Evolutionary conservation across 306 rosid species (phyloP), one percentile per base, ranked within the genome.

Genomic region (Prunus salicina): DNA sequence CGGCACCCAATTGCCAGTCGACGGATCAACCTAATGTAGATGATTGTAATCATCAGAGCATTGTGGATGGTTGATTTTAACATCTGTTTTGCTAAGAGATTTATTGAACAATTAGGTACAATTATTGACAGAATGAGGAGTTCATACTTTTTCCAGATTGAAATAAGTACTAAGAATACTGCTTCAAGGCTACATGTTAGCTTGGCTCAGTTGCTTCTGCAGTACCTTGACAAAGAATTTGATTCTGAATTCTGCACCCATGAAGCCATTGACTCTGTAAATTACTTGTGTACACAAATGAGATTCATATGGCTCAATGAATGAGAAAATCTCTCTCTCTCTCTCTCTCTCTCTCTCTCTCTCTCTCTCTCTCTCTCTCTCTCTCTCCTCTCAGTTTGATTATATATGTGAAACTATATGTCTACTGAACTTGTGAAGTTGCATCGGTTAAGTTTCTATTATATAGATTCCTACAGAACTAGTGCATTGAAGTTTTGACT

Each of bases 11-110:
- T 46, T 24, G 62, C 32, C 18, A 55, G 69, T 72, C 73, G 11
- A 34, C 55, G 51, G 82, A 89, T 61, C 76, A 61, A 69, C 78
- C 77, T 8, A 28, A 64, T 61, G 45, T 64, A 2, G 84, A 79
- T 67, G 80, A 61, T 57, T 64, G 74, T 19, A 67, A 49, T 6
- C 82, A 81, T 78, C 74, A 69, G 25, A 74, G 65, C 64, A 61
- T 52, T 18, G 74, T 24, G 56, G 86, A 83, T 55, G 51, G 73
- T 78, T 82, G 75, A 78, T 60, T 68, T 28, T 47, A 70, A 57
- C 19, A 56, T 72, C 57, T 30, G 67, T 68, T 79, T 58, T 19
- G 75, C 72, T 62, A 70, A 43, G 63, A 51, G n/a, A 25, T 41
- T 71, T 64, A 34, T 64, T 63, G 6, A 6, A 64, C 46, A 3